Evolutionary conservation across 2,329 filamentous ascomycete genomes (phyloP).

Genomic region (Venturia effusa): DNA sequence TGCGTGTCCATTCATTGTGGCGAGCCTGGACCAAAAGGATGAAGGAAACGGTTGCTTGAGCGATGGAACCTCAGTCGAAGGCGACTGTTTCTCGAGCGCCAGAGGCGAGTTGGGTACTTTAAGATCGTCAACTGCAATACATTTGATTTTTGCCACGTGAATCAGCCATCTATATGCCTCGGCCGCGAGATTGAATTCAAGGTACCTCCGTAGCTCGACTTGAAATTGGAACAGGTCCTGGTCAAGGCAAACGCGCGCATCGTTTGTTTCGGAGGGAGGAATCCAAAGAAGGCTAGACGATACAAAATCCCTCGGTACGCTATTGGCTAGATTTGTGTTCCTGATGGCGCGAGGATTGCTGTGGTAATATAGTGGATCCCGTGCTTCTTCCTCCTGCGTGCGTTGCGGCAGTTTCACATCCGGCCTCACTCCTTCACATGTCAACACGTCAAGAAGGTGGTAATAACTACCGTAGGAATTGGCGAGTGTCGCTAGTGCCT

Average conservation of each 20-base stretch:
- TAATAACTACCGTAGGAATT: too few species aligned
- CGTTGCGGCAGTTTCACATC: slow-evolving; percentile 1
- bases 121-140: background rate
- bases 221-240: background rate
- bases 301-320: background rate
- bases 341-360: background rate
- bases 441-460: too few species aligned
- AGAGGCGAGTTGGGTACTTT: background rate
- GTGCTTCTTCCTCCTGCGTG: background rate
- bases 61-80: background rate
- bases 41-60: background rate
- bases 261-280: background rate
- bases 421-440: background rate
- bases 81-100: background rate
- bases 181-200: background rate
- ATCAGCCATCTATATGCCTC: slow-evolving; percentile 1
- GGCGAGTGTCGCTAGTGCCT: too few species aligned
- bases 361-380: background rate
- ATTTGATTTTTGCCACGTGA: background rate
- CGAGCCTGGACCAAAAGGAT: background rate
- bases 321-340: background rate
- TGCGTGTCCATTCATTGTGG: slow-evolving; percentile 14
- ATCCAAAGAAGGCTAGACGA: background rate
- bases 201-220: background rate
- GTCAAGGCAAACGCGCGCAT: background rate